These are phyloP conservation scores for Plasmodium yoelii DNA, from an alignment of 169 alveolate species.

Conservation along the genomic window DNA sequence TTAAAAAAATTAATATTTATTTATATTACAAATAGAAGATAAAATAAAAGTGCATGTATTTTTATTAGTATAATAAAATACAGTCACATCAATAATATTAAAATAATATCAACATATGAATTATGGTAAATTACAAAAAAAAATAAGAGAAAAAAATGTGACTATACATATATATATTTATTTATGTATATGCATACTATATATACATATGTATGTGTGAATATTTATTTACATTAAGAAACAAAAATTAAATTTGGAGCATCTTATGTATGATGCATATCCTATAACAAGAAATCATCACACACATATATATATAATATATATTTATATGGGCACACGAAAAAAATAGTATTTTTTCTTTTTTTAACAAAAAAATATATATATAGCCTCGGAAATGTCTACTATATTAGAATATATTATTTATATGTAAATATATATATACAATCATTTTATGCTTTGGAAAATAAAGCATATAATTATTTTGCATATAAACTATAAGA, in stretches of 20 bases:
- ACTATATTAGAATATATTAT: neutral
- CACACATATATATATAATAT: neutral
- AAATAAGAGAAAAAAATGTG: neutral
- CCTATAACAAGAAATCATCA: neutral
- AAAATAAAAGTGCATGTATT: conserved; percentile 16
- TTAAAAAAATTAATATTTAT: conserved; percentile 16
- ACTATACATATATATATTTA: neutral
- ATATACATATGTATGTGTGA: neutral
- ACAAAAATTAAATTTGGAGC: neutral
- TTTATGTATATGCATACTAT: conserved; percentile 1
- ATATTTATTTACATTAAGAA: neutral
- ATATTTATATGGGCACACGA: neutral
- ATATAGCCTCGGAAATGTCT: neutral
- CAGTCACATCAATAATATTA: conserved; percentile 11
- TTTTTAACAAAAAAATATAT: neutral
- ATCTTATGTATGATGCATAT: neutral
- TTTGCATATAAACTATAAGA: no score
- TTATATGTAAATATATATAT: neutral
- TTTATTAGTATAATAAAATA: conserved; percentile 16
- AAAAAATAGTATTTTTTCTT: neutral
- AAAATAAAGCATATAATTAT: neutral
- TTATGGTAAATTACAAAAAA: conserved; percentile 16
- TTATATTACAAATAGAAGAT: conserved; percentile 16
- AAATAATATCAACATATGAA: conserved; percentile 3
- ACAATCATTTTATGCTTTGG: neutral